These are phyloP conservation scores for Flaveria linearis DNA, from an alignment of 129 eudicot species.

Conservation along the genomic window DNA sequence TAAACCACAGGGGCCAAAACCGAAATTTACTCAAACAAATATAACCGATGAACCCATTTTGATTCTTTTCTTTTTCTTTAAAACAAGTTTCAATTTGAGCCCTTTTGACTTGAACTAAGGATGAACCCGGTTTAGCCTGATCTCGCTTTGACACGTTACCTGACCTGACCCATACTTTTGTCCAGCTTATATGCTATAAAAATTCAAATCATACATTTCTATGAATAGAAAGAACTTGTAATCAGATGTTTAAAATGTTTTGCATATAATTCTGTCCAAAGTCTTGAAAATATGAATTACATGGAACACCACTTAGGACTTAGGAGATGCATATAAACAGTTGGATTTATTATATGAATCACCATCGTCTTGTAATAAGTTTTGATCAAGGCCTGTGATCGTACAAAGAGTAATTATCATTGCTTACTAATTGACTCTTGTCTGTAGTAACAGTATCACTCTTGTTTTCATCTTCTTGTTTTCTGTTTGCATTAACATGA, in stretches of 20 bases:
- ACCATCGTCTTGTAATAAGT: not conserved
- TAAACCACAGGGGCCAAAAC: no score
- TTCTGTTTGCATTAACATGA: not conserved
- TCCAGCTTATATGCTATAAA: conserved; percentile 8
- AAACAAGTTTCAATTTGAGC: not conserved
- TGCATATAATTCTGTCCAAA: conserved; percentile 15
- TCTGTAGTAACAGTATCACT: not conserved
- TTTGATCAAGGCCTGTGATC: not conserved
- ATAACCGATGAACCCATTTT: not conserved
- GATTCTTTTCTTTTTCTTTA: not conserved
- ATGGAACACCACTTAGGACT: conserved; percentile 5
- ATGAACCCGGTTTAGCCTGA: no score
- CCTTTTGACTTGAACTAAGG: not conserved
- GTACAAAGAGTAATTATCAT: not conserved
- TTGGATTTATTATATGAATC: conserved; percentile 5
- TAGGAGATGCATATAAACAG: conserved; percentile 16
- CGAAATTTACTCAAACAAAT: no score
- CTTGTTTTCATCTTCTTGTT: not conserved
- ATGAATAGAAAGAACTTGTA: not conserved
- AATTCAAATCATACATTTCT: not conserved
- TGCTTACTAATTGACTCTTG: not conserved
- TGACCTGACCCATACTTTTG: not conserved
- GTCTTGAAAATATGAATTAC: not conserved
- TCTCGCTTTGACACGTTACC: not conserved
- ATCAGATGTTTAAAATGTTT: not conserved